phyloP scores from a whole-genome alignment of 345 rosid species.

The Moricandia moricandioides region DNA sequence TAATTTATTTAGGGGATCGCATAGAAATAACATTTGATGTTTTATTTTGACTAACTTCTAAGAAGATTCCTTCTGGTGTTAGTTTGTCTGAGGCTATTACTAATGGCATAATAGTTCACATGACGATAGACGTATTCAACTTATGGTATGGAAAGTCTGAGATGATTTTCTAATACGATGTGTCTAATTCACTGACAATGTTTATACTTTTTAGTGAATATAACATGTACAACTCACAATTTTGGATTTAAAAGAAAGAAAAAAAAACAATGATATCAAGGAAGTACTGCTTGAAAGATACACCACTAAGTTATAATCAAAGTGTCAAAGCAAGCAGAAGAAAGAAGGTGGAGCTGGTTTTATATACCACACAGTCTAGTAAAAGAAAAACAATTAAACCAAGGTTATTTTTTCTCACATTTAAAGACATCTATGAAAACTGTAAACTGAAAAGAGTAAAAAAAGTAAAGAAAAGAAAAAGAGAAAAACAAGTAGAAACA shows the following conservation, averaged over 20 bases:
- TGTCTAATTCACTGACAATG: not conserved
- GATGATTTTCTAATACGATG: not conserved
- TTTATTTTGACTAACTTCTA: not conserved
- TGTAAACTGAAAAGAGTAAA: not conserved
- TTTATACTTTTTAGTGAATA: not conserved
- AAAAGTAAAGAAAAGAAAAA: not conserved
- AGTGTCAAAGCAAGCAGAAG: not conserved
- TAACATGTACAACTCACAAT: not conserved
- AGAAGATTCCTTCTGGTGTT: not conserved
- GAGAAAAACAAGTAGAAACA: no score
- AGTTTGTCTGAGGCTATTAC: not conserved
- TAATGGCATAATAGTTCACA: not conserved
- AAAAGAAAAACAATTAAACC: not conserved
- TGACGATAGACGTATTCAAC: conserved; percentile 2
- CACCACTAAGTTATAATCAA: not conserved
- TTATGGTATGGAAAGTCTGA: not conserved
- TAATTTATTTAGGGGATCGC: not conserved
- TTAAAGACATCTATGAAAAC: not conserved
- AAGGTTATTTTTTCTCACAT: not conserved
- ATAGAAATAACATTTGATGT: conserved; percentile 2
- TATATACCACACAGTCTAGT: not conserved
- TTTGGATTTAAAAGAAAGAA: no score
- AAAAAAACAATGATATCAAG: not conserved
- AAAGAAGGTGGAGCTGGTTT: not conserved
- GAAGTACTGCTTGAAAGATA: not conserved